A percentile compares a stretch with the other conserved stretches of the same genome.
Conservation (phyloP, 306 rosid species). For the Trichosanthes truncata region DNA sequence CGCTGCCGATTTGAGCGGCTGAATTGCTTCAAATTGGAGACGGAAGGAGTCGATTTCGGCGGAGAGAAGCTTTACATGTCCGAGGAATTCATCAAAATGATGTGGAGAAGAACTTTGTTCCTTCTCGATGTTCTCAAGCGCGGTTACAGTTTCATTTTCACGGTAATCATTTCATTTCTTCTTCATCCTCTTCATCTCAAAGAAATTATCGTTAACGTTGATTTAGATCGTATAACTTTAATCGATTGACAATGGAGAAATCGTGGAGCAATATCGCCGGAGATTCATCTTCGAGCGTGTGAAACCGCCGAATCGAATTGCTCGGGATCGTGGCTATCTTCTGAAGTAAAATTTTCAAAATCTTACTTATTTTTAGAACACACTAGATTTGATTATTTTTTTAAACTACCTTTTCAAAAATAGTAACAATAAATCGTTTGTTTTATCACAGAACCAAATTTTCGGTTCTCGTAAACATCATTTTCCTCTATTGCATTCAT, state of each 20-base stretch:
- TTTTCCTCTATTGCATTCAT: neutral
- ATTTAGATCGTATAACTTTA: neutral
- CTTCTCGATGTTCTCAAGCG: constrained; percentile 58
- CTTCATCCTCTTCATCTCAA: neutral
- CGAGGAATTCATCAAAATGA: constrained; percentile 54
- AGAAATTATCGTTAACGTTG: neutral
- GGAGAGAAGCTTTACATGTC: constrained; percentile 72
- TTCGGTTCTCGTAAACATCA: neutral
- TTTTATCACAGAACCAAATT: neutral
- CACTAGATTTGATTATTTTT: neutral
- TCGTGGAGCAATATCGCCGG: neutral
- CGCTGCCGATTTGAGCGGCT: constrained; percentile 40
- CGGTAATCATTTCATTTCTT: constrained; percentile 18
- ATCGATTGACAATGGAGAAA: neutral
- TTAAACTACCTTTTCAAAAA: neutral
- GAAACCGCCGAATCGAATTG: neutral
- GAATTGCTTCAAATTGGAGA: constrained; percentile 49
- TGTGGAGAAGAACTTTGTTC: constrained; percentile 65
- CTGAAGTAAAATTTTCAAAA: neutral
- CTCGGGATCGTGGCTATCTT: constrained; percentile 1
- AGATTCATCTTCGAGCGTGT: neutral
- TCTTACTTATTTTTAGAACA: neutral
- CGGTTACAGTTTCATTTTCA: constrained; percentile 62
- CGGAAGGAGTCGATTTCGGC: constrained; percentile 46
- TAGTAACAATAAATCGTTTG: neutral